Conservation (phyloP, 257 asterid genomes). For the Nicotiana obtusifolia region DNA sequence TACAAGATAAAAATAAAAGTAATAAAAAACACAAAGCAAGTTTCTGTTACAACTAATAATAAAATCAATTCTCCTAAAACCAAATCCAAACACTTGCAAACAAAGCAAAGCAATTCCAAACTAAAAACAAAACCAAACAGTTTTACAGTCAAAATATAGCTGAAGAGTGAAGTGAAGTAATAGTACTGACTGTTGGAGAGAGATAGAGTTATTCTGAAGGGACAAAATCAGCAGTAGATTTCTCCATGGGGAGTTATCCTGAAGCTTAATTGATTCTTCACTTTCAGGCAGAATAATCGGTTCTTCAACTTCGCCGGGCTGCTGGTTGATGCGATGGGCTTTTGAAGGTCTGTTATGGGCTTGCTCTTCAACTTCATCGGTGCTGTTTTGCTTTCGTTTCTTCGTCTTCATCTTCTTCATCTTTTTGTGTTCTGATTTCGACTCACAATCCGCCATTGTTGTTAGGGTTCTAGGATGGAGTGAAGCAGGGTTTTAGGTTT, state of each 20-base stretch:
- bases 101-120: not conserved
- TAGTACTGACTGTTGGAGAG: slow-evolving; percentile 34
- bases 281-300: slow-evolving; percentile 7
- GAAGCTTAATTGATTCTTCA: slow-evolving; percentile 14
- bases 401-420: slow-evolving; percentile 22
- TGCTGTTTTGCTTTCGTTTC: slow-evolving; percentile 45
- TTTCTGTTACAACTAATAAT: not conserved
- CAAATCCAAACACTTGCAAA: not conserved
- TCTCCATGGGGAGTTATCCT: slow-evolving; percentile 50
- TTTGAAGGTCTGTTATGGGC: slow-evolving; percentile 22
- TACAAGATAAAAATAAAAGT: not conserved
- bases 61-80: not conserved
- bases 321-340: slow-evolving; percentile 24
- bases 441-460: slow-evolving; percentile 26
- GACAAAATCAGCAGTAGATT: slow-evolving; percentile 54
- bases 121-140: too few species aligned
- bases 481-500: not conserved
- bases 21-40: not conserved
- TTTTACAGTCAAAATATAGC: not conserved
- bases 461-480: slow-evolving; percentile 20
- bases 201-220: slow-evolving; percentile 46
- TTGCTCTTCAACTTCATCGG: slow-evolving; percentile 27
- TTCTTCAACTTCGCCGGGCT: not conserved
- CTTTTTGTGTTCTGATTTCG: not conserved
- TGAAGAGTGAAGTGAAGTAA: not conserved